Base-by-base conservation (phyloP, 78 protist species). In the Dictyostelium brefeldianum region DNA sequence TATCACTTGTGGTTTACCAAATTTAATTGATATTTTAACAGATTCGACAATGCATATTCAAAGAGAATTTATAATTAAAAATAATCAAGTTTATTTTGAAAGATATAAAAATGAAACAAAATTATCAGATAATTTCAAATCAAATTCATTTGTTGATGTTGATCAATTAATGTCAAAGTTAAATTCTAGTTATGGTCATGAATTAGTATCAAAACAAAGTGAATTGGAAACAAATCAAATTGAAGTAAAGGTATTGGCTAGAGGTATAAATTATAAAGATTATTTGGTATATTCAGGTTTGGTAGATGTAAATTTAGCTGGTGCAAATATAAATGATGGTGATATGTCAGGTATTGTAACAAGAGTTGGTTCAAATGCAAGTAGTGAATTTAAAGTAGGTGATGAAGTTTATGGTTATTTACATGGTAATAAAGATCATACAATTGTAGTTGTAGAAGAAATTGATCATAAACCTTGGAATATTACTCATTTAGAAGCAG, bases 211-310 rank as follows among this genome's bases (percentile, higher is more conserved):
- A 36, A 36, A 36, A 75, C 64, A 59, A 50, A 25, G 46, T 17
- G 57, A n/a, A 54, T 80, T 87, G 31, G 14, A 12, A 17, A 31
- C 57, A 18, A 77, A 87, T 41, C 54, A 87, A 77, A 29, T 87
- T 12, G 92, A 87, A 27, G 67, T 87, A 22, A 69, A 87, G 31
- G 92, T 87, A 9, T 46, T 18, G 27, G 56, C 92, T 1, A 31
- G 67, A 4, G 92, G 92, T 64, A 57, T 91, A 5, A 91, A 70
- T 53, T 91, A 78, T 31, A 53, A 50, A 46, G 95, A 91, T 62
- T 51, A 47, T 27, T 25, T 91, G 47, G 20, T 71, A 56, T 70
- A 83, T 54, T 29, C 54, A 53, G 90, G 90, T 70, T 43, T 83
- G 2, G 20, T 71, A 1, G 17, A 77, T 29, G 12, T 75, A 25